These are phyloP conservation scores for Vaccinium corymbosum DNA, from an alignment of 148 eudicot species.

Conservation along the genomic window DNA sequence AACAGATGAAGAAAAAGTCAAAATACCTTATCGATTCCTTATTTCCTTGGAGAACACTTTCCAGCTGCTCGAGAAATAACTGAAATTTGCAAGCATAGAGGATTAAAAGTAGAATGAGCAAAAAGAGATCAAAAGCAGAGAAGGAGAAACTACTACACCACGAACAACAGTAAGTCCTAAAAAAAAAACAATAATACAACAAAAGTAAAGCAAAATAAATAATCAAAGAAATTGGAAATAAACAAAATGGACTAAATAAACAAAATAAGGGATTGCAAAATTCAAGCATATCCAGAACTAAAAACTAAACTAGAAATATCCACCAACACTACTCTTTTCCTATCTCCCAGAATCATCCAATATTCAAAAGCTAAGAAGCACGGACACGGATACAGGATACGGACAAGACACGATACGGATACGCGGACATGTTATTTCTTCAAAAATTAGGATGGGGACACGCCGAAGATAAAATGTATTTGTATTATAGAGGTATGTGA, in stretches of 20 bases:
- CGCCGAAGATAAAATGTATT: too few species aligned
- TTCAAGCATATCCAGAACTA: not conserved
- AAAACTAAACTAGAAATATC: not conserved
- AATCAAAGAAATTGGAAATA: not conserved
- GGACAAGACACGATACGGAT: too few species aligned
- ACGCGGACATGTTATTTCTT: too few species aligned
- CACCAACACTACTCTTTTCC: not conserved
- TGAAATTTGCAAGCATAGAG: constrained; percentile 31
- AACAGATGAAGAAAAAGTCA: not conserved
- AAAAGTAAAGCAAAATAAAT: not conserved
- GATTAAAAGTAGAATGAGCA: constrained; percentile 8
- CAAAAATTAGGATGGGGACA: too few species aligned
- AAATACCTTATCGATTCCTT: constrained; percentile 65
- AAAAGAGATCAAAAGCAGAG: constrained; percentile 9
- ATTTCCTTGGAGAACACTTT: constrained; percentile 64
- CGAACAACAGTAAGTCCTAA: not conserved
- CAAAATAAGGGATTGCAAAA: not conserved
- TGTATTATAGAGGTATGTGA: too few species aligned
- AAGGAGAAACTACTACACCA: not conserved
- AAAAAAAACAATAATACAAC: not conserved
- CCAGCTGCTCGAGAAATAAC: constrained; percentile 92
- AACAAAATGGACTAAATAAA: not conserved
- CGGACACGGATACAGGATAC: too few species aligned
- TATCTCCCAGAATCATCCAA: not conserved
- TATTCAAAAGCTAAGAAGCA: not conserved